Percentiles rank a stretch among this genome's conserved stretches.
Conservation (phyloP, 495 filamentous ascomycete genomes). For the Aspergillus taichungensis region DNA sequence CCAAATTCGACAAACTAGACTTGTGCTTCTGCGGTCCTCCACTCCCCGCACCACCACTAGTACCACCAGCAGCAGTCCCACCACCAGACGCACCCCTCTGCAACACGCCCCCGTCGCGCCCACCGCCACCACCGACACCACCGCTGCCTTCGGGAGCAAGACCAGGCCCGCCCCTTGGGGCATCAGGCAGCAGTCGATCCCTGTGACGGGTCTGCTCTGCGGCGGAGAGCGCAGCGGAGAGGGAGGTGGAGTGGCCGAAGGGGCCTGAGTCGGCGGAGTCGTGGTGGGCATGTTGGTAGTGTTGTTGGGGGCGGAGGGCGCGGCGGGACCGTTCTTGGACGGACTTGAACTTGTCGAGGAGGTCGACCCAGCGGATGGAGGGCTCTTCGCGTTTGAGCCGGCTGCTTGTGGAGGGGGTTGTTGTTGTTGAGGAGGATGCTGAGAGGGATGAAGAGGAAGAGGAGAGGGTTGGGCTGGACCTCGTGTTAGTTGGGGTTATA, state of each 20-base stretch:
- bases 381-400: constrained; percentile 80
- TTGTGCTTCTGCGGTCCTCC: constrained; percentile 41
- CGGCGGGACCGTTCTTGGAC: constrained; percentile 75
- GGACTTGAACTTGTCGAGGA: constrained; percentile 89
- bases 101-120: constrained; percentile 11
- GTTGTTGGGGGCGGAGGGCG: constrained; percentile 34
- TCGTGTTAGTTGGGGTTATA: neutral
- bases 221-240: constrained; percentile 25
- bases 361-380: constrained; percentile 80
- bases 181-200: constrained; percentile 36
- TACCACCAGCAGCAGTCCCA: constrained; percentile 11
- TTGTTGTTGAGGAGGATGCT: neutral
- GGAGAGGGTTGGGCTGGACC: no score
- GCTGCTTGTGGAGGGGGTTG: constrained; percentile 27
- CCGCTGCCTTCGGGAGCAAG: constrained; percentile 12
- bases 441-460: no score
- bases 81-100: constrained; percentile 26
- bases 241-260: constrained; percentile 14
- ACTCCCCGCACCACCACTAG: no score
- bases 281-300: constrained; percentile 24
- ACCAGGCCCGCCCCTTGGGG: constrained; percentile 22
- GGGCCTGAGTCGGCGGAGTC: constrained; percentile 15
- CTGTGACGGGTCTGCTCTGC: constrained; percentile 30
- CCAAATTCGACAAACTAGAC: constrained; percentile 60
- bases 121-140: constrained; percentile 23